phyloP scores from a whole-genome alignment of 768 basidiomycete species.

The Suillus brevipes region DNA sequence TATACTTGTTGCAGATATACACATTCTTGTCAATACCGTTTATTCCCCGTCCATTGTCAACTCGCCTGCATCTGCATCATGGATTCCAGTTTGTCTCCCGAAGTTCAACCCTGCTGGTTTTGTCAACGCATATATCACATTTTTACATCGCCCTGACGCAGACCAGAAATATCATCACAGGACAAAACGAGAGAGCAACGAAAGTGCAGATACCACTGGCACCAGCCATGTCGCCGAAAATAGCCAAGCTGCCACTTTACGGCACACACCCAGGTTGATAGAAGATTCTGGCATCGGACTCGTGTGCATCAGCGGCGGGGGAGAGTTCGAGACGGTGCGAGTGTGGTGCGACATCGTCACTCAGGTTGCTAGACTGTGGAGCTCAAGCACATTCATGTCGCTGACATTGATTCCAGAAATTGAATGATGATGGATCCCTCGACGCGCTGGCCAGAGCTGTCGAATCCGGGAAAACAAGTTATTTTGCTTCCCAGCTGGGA shows the following conservation, averaged over 20 bases:
- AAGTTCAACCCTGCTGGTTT: slow-evolving; percentile 90
- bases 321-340: slow-evolving; percentile 83
- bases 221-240: slow-evolving; percentile 8
- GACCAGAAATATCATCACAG: background rate
- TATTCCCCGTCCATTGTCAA: slow-evolving; percentile 77
- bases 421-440: slow-evolving; percentile 59
- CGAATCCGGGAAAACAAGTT: slow-evolving; percentile 53
- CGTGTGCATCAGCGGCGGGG: slow-evolving; percentile 77
- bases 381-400: slow-evolving; percentile 4
- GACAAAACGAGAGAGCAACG: slow-evolving; percentile 10
- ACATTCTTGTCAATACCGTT: slow-evolving; percentile 90
- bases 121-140: slow-evolving; percentile 87
- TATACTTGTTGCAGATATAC: slow-evolving; percentile 56
- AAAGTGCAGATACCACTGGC: slow-evolving; percentile 1
- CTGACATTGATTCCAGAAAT: slow-evolving; percentile 45
- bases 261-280: slow-evolving; percentile 5
- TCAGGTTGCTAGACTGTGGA: slow-evolving; percentile 41
- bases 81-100: slow-evolving; percentile 95
- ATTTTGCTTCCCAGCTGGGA: slow-evolving; percentile 72
- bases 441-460: slow-evolving; percentile 52
- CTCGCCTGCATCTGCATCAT: slow-evolving; percentile 80
- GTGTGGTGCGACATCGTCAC: slow-evolving; percentile 71
- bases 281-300: slow-evolving; percentile 53
- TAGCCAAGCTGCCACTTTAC: slow-evolving; percentile 19
- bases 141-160: slow-evolving; percentile 47